Percentiles rank a stretch among this genome's conserved stretches.
Evolutionary conservation across 495 filamentous ascomycete genomes (phyloP).

Genomic region (Cercophora newfieldiana): DNA sequence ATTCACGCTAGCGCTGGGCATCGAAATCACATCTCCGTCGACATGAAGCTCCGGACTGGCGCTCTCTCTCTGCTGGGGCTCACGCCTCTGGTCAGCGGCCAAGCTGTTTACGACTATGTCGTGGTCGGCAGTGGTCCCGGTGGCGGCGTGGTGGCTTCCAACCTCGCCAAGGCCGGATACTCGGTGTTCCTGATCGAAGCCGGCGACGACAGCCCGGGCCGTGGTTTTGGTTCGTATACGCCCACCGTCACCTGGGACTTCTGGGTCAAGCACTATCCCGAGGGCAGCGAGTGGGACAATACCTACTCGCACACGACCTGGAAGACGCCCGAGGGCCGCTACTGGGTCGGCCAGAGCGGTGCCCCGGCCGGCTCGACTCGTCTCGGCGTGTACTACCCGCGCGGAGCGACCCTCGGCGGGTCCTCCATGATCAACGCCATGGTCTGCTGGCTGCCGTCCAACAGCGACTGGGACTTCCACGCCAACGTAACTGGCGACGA

Average conservation of each 20-base stretch:
- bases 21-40: not conserved
- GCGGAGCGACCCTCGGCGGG: conserved; percentile 38
- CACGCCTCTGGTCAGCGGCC: not conserved
- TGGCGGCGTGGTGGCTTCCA: conserved; percentile 56
- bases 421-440: conserved; percentile 42
- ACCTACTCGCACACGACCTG: conserved; percentile 40
- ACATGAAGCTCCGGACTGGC: not conserved
- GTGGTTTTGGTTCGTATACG: conserved; percentile 32
- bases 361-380: conserved; percentile 34
- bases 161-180: conserved; percentile 57
- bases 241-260: conserved; percentile 43
- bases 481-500: conserved; percentile 37
- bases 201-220: conserved; percentile 48
- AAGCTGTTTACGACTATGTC: conserved; percentile 38
- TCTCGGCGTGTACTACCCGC: conserved; percentile 39
- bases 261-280: conserved; percentile 40
- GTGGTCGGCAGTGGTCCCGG: conserved; percentile 52
- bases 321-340: conserved; percentile 33
- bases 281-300: conserved; percentile 32
- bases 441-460: conserved; percentile 35
- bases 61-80: not conserved
- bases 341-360: conserved; percentile 37
- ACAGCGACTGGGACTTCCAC: conserved; percentile 39
- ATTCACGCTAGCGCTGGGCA: not conserved
- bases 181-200: conserved; percentile 59